A percentile compares a stretch with the other conserved stretches of the same genome.
These are phyloP conservation scores for Exophiala dermatitidis DNA, from an alignment of 2,329 filamentous ascomycete genomes.

Conservation along the genomic window DNA sequence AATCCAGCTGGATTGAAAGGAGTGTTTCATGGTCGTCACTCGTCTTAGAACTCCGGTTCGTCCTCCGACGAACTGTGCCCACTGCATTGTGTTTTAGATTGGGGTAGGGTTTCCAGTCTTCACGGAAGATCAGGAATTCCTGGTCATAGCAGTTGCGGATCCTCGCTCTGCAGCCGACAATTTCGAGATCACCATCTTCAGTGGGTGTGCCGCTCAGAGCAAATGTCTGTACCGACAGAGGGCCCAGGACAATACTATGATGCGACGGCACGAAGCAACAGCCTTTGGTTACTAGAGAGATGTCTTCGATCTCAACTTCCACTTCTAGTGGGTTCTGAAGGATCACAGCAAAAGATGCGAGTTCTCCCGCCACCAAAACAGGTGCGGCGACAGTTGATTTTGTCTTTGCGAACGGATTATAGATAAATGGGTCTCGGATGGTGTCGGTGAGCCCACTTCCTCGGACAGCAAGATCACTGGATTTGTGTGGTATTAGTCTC, in stretches of 20 bases:
- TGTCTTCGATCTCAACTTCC: conserved; percentile 77
- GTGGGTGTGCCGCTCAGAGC: conserved; percentile 62
- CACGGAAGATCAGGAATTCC: conserved; percentile 73
- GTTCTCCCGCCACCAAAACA: conserved; percentile 71
- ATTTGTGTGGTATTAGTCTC: conserved; percentile 59
- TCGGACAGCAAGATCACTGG: conserved; percentile 41
- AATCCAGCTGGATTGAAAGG: not conserved
- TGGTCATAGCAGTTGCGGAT: conserved; percentile 75
- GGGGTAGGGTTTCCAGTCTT: conserved; percentile 64
- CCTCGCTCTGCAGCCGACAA: conserved; percentile 72
- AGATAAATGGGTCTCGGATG: conserved; percentile 74
- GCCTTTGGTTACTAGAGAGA: conserved; percentile 67
- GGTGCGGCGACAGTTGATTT: conserved; percentile 52
- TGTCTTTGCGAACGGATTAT: conserved; percentile 82
- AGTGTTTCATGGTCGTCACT: conserved; percentile 1
- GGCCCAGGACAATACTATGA: conserved; percentile 58
- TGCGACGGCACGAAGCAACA: conserved; percentile 60
- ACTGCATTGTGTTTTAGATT: conserved; percentile 70
- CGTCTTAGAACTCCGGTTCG: conserved; percentile 35
- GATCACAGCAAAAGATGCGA: conserved; percentile 69
- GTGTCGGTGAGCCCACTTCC: conserved; percentile 32
- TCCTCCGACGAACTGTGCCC: conserved; percentile 37
- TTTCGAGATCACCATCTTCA: conserved; percentile 58
- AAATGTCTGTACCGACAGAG: conserved; percentile 75
- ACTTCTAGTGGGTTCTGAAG: conserved; percentile 94